Evolutionary conservation across 176 grass and related monocot genomes (phyloP).

Genomic region (Puya raimondii): DNA sequence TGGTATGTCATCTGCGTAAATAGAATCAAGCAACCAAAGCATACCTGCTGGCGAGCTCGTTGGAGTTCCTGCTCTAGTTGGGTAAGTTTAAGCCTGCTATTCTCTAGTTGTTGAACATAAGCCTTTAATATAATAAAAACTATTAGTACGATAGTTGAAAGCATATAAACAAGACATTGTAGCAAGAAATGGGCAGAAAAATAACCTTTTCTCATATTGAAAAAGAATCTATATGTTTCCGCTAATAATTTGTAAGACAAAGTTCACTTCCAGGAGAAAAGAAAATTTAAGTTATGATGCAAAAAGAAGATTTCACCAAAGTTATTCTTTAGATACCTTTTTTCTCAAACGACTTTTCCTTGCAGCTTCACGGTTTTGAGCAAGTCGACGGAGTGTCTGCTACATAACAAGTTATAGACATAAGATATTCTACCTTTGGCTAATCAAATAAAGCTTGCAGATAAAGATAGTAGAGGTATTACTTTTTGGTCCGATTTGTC

Average conservation of each 20-base stretch:
- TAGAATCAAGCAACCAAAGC: conserved; percentile 9
- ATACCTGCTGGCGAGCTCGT: conserved; percentile 87
- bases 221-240: too few relatives aligned
- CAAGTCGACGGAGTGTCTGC: conserved; percentile 74
- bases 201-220: too few relatives aligned
- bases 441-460: not conserved
- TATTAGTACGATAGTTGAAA: conserved; percentile 5
- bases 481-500: conserved; percentile 93
- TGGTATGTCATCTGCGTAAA: not conserved
- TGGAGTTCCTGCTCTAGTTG: conserved; percentile 98
- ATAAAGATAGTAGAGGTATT: conserved; percentile 9
- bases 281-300: not conserved
- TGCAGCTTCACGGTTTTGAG: conserved; percentile 97
- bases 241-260: not conserved
- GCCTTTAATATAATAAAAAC: conserved; percentile 39
- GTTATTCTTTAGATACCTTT: conserved; percentile 55
- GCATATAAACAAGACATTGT: not conserved
- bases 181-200: too few relatives aligned
- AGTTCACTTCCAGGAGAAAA: not conserved
- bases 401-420: conserved; percentile 26
- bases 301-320: not conserved
- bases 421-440: not conserved
- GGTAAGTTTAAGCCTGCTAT: conserved; percentile 95
- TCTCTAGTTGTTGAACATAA: conserved; percentile 99
- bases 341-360: conserved; percentile 98